phyloP scores from a whole-genome alignment of 768 basidiomycete species.

The Gloeopeniophorella convolvens region DNA sequence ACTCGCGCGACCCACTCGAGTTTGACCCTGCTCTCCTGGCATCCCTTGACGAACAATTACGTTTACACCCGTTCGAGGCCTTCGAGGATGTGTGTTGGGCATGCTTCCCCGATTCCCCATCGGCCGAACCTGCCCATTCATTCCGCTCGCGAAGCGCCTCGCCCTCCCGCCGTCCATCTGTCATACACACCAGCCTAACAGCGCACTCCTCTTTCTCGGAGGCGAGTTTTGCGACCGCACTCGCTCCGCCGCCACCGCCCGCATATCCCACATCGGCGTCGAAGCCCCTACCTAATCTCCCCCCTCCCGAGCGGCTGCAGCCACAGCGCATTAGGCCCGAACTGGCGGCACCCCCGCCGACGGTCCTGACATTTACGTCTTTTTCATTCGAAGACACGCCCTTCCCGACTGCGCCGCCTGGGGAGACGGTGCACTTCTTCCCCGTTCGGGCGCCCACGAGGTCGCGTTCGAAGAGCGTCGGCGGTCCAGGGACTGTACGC shows the following conservation, averaged over 20 bases:
- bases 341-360: background rate
- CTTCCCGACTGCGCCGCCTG: background rate
- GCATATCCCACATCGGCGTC: background rate
- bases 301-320: background rate
- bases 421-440: background rate
- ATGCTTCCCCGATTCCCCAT: background rate
- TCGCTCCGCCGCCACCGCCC: background rate
- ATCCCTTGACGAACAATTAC: conserved; percentile 7
- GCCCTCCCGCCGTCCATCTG: background rate
- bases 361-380: background rate
- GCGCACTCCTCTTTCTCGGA: background rate
- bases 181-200: background rate
- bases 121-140: background rate
- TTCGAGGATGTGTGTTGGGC: conserved; percentile 10
- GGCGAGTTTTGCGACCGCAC: conserved; percentile 1
- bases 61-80: conserved; percentile 5
- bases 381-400: background rate
- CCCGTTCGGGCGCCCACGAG: background rate
- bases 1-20: conserved; percentile 10
- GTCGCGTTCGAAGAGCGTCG: conserved; percentile 14
- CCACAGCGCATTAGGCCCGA: background rate
- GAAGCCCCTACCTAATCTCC: conserved; percentile 9
- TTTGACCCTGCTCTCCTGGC: conserved; percentile 13
- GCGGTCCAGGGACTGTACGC: background rate
- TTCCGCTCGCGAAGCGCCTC: background rate